A percentile compares a stretch with the other conserved stretches of the same genome.
These are phyloP conservation scores for Russula ochroleuca DNA, from an alignment of 768 basidiomycete species.

Conservation along the genomic window DNA sequence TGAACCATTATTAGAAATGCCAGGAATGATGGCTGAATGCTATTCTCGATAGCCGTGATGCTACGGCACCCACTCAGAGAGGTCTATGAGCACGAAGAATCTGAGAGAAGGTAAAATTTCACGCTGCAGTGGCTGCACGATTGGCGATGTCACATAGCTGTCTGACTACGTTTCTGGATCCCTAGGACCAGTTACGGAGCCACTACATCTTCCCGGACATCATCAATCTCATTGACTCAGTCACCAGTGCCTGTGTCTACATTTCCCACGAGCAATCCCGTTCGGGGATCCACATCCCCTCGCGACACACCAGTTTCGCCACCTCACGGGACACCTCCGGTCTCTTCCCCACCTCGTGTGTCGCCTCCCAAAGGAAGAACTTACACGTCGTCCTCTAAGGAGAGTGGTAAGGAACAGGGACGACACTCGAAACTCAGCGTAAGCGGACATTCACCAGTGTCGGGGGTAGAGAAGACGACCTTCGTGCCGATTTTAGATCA, in stretches of 20 bases:
- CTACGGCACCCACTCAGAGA: no score
- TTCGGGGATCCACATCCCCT: constrained; percentile 31
- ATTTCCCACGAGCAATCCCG: constrained; percentile 43
- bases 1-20: no score
- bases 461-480: constrained; percentile 13
- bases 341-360: constrained; percentile 47
- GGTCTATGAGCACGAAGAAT: no score
- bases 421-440: constrained; percentile 76
- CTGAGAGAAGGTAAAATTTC: no score
- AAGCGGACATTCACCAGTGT: constrained; percentile 35
- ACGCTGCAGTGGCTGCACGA: no score
- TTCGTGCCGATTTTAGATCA: constrained; percentile 46
- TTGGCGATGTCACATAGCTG: no score
- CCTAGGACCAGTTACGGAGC: no score
- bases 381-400: constrained; percentile 25
- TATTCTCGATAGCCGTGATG: no score
- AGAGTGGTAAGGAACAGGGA: constrained; percentile 44
- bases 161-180: no score
- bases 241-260: constrained; percentile 36
- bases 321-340: constrained; percentile 28
- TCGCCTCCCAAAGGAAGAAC: constrained; percentile 20
- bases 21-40: no score
- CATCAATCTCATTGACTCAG: constrained; percentile 29
- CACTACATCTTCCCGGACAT: constrained; percentile 36
- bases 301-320: constrained; percentile 28